A percentile compares a stretch with the other conserved stretches of the same genome.
Conservation (phyloP, 164 flowering plant species). For the Macadamia tetraphylla region DNA sequence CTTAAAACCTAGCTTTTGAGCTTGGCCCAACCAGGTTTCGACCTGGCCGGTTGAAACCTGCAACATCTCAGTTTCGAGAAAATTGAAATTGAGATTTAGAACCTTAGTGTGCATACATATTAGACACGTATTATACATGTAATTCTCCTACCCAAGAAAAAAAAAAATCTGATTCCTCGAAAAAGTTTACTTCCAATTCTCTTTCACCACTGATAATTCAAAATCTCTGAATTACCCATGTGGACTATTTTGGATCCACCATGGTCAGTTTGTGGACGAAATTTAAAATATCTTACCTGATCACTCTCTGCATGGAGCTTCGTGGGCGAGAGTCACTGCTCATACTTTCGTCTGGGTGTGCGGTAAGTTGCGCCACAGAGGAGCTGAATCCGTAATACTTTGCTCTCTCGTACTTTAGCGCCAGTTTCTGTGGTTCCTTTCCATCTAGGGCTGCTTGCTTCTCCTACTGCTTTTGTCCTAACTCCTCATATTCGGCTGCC, state of each 20-base stretch:
- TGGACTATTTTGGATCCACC: constrained; percentile 16
- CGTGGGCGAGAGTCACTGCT: constrained; percentile 9
- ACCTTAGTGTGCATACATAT: too few relatives aligned
- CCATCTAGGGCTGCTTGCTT: constrained; percentile 18
- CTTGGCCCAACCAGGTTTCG: too few relatives aligned
- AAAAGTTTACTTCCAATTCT: too few relatives aligned
- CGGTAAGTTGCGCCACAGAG: background rate
- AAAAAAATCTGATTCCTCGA: too few relatives aligned
- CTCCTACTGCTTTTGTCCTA: constrained; percentile 11
- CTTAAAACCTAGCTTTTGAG: too few relatives aligned
- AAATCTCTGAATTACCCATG: too few relatives aligned
- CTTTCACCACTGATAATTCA: too few relatives aligned
- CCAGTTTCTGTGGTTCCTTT: constrained; percentile 14
- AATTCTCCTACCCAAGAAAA: too few relatives aligned
- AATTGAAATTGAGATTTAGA: too few relatives aligned
- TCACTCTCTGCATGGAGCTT: constrained; percentile 26
- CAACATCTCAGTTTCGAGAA: too few relatives aligned
- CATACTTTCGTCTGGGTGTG: constrained; percentile 14
- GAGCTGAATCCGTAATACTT: background rate
- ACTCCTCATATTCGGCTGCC: constrained; percentile 1
- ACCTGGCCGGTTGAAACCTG: too few relatives aligned
- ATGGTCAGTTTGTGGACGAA: constrained; percentile 29
- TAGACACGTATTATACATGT: too few relatives aligned
- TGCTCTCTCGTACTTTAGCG: constrained; percentile 3
- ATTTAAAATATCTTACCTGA: constrained; percentile 38